A percentile compares a stretch with the other conserved stretches of the same genome.
Evolutionary conservation across 2,329 filamentous ascomycete genomes (phyloP).

Genomic region (Fusarium protoensiforme): DNA sequence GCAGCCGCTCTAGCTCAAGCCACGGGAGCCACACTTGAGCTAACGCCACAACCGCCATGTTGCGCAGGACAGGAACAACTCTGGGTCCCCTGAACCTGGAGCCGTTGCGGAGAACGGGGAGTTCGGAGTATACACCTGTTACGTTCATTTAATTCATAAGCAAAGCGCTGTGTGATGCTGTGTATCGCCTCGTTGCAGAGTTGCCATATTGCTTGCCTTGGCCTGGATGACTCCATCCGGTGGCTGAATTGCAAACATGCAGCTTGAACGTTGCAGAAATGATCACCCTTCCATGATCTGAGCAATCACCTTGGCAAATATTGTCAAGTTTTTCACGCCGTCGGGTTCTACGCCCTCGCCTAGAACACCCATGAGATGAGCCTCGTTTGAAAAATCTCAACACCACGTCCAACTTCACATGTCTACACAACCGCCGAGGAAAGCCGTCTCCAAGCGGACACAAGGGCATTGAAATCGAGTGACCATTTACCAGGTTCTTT

Average conservation of each 20-base stretch:
- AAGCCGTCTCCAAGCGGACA: slow-evolving; percentile 16
- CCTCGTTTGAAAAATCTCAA: neutral
- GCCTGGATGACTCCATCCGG: slow-evolving; percentile 7
- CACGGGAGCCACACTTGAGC: neutral
- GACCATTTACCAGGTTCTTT: neutral
- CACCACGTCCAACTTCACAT: slow-evolving; percentile 3
- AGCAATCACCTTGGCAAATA: slow-evolving; percentile 2
- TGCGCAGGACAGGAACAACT: neutral
- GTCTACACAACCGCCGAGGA: neutral
- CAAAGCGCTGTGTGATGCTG: neutral
- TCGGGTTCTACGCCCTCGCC: neutral
- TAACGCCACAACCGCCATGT: slow-evolving; percentile 20
- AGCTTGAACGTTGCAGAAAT: neutral
- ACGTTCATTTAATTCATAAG: neutral
- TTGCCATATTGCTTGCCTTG: neutral
- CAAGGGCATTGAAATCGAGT: neutral
- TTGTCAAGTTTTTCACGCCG: neutral
- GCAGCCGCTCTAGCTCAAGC: neutral
- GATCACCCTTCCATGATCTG: slow-evolving; percentile 4
- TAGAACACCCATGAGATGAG: neutral
- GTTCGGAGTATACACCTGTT: neutral
- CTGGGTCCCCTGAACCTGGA: neutral
- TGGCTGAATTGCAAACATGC: slow-evolving; percentile 19
- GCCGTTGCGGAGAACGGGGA: neutral
- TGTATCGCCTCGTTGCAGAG: neutral